Evolutionary conservation across 176 grass and related monocot species (phyloP), one percentile per base, ranked within the genome.

Genomic region (Elymus sibiricus): DNA sequence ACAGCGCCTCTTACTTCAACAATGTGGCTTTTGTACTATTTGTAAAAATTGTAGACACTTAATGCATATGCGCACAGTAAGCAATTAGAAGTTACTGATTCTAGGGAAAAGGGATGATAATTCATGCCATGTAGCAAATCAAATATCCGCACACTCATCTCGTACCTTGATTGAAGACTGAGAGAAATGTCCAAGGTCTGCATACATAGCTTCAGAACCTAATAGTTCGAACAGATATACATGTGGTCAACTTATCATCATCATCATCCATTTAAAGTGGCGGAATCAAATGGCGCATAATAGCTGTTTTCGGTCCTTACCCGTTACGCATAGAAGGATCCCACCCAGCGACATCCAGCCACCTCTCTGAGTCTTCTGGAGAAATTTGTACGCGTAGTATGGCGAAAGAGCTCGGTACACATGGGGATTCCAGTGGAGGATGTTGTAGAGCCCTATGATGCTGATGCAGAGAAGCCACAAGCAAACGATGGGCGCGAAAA

Each of bases 181-280:
- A n/a, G 96, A 90, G 60, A 98, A 98, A 86, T 98, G 96, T 28
- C 96, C 96, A 74, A 98, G 92, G 82, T 98, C 96, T 2, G 96
- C 93, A 85, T 88, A 98, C 94, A 98, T 98, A 69, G 94, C 93
- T 90, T 98, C 96, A 79, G 96, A 98, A 26, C 96, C 96, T 98
- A 66, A 64, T 6, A 83, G 77, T 79, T 85, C 77, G 3, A 70
- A 66, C 42, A 82, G 38, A 82, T 39, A 74, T n/a, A 64, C n/a
- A 37, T 88, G 59, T 5, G 69, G 67, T 68, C 79, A 90, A 64
- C 1, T 29, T 47, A 83, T 73, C 24, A 5, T 81, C 26, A 5
- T 81, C 26, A 47, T 60, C 28, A 31, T 49, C 26, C n/a, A 46
- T 58, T 5, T 34, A 28, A 63, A 90, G 16, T 25, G 21, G 31